A percentile compares a stretch with the other conserved stretches of the same genome.
phyloP scores from a whole-genome alignment of 1,284 basidiomycete genomes.

The Leccinum subrobustum region DNA sequence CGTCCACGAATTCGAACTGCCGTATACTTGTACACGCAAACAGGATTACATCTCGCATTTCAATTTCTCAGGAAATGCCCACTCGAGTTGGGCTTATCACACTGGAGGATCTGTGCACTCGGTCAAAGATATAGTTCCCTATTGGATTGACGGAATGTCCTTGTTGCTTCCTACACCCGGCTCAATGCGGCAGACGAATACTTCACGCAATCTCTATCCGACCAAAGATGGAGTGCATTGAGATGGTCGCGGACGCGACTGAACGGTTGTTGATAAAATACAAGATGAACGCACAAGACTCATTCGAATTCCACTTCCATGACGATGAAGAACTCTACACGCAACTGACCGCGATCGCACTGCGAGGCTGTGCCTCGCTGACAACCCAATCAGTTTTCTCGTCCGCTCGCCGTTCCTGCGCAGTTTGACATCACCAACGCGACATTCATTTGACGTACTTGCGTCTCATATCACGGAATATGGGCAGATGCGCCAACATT shows the following conservation, averaged over 20 bases:
- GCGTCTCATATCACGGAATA: no score
- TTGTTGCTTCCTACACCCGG: slow-evolving; percentile 65
- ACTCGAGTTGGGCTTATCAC: slow-evolving; percentile 67
- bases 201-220: slow-evolving; percentile 62
- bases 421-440: no score
- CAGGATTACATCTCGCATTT: slow-evolving; percentile 87
- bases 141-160: slow-evolving; percentile 60
- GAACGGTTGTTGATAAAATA: slow-evolving; percentile 43
- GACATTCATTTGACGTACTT: no score
- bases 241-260: slow-evolving; percentile 70
- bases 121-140: slow-evolving; percentile 71
- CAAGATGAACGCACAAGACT: slow-evolving; percentile 70
- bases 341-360: no score
- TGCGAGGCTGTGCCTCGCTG: no score
- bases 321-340: slow-evolving; percentile 53
- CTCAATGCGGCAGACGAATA: slow-evolving; percentile 68
- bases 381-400: no score
- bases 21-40: slow-evolving; percentile 74
- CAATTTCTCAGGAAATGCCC: slow-evolving; percentile 54
- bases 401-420: no score
- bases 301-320: slow-evolving; percentile 61
- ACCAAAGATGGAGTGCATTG: slow-evolving; percentile 70
- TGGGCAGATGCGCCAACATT: no score
- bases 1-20: no score
- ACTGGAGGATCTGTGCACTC: slow-evolving; percentile 83